phyloP scores from a whole-genome alignment of 805 yeast genomes.

The Candida cerambycidarum region DNA sequence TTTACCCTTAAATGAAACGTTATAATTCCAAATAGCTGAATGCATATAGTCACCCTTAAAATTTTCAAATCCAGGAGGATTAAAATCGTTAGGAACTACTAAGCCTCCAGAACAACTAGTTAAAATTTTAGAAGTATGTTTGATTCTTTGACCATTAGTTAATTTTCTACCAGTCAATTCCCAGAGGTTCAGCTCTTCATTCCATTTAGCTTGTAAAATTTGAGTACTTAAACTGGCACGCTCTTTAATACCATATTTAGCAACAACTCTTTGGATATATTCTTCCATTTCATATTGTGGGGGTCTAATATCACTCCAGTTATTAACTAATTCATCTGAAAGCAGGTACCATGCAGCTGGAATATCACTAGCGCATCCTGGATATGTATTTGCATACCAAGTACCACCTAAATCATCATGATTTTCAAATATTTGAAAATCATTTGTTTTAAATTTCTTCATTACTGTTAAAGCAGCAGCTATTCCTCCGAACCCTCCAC shows the following conservation, averaged over 20 bases:
- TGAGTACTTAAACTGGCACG: constrained; percentile 23
- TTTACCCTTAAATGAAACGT: constrained; percentile 31
- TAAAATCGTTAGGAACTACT: constrained; percentile 33
- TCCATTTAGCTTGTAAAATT: constrained; percentile 21
- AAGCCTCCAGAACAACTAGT: constrained; percentile 35
- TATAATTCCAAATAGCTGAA: constrained; percentile 39
- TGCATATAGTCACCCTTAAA: constrained; percentile 42
- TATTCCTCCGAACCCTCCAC: constrained; percentile 42
- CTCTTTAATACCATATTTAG: constrained; percentile 24
- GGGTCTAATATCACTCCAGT: constrained; percentile 40
- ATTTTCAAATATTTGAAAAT: constrained; percentile 37
- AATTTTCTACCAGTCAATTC: constrained; percentile 25
- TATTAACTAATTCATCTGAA: constrained; percentile 30
- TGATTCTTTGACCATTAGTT: constrained; percentile 28
- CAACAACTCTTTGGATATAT: constrained; percentile 34
- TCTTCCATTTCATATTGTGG: constrained; percentile 45
- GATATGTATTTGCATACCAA: constrained; percentile 47
- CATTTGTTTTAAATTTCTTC: constrained; percentile 24
- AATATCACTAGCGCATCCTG: constrained; percentile 46
- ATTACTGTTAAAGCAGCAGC: constrained; percentile 28
- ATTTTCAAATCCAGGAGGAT: constrained; percentile 31
- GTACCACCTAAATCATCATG: constrained; percentile 43
- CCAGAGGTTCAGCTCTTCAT: constrained; percentile 30
- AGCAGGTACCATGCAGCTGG: constrained; percentile 44
- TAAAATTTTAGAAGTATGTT: constrained; percentile 30